These are phyloP conservation scores for Trichoderma breve DNA, from an alignment of 2,329 filamentous ascomycete genomes.

Conservation along the genomic window DNA sequence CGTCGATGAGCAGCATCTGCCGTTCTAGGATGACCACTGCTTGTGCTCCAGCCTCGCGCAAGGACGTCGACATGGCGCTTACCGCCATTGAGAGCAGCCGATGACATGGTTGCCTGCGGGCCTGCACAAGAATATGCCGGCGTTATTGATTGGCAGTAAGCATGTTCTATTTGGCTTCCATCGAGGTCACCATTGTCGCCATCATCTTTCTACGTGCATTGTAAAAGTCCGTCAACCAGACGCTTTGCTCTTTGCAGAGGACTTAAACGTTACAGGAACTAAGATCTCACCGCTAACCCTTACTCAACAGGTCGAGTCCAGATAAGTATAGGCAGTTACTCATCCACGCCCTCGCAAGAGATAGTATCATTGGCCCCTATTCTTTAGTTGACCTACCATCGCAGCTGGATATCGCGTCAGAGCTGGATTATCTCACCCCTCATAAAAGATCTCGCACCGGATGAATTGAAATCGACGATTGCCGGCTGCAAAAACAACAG, in stretches of 20 bases:
- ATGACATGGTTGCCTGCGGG: background rate
- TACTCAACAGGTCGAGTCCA: background rate
- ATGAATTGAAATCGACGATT: conserved; percentile 17
- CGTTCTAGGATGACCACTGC: conserved; percentile 29
- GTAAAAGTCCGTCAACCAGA: background rate
- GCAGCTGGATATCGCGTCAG: background rate
- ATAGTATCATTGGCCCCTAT: background rate
- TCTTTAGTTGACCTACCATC: background rate
- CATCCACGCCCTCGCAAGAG: background rate
- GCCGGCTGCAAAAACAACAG: conserved; percentile 3
- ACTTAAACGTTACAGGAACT: background rate
- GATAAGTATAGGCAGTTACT: background rate
- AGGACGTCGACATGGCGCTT: background rate
- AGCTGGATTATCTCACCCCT: conserved; percentile 4
- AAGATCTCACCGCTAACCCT: background rate
- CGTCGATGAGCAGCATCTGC: conserved; percentile 28
- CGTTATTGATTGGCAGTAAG: background rate
- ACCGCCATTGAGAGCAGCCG: background rate
- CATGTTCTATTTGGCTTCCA: background rate
- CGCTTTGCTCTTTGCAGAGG: background rate
- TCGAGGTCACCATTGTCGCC: background rate
- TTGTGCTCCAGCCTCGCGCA: conserved; percentile 19
- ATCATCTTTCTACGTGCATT: background rate
- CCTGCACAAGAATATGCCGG: background rate
- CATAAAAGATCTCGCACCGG: conserved; percentile 7